These are phyloP conservation scores for Pyrus hybrid DNA, from an alignment of 331 rosid genomes.

Conservation along the genomic window DNA sequence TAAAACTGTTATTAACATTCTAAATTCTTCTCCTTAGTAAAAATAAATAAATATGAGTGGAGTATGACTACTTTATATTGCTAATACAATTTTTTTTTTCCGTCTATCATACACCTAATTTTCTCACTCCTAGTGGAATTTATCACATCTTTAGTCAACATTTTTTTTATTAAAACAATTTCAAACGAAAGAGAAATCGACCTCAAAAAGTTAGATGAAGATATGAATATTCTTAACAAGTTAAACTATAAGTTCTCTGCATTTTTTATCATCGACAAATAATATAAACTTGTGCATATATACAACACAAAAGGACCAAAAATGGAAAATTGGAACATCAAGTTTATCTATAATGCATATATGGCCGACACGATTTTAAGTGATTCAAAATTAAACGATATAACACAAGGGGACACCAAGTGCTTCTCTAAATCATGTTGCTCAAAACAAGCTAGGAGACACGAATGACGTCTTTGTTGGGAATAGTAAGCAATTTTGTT, in stretches of 20 bases:
- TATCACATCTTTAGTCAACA: not conserved
- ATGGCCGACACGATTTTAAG: not conserved
- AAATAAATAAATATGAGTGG: too few relatives aligned
- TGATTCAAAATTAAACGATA: not conserved
- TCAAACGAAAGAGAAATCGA: too few relatives aligned
- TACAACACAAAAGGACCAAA: not conserved
- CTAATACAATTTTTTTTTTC: not conserved
- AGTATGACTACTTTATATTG: too few relatives aligned
- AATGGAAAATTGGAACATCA: not conserved
- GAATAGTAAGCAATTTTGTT: not conserved
- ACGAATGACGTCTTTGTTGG: not conserved
- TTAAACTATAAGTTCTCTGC: too few relatives aligned
- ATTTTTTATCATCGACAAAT: not conserved
- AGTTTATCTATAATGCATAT: not conserved
- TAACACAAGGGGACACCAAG: not conserved
- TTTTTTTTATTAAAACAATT: too few relatives aligned
- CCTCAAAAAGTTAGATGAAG: too few relatives aligned
- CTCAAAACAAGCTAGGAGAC: not conserved
- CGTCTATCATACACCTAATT: too few relatives aligned
- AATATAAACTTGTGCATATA: not conserved
- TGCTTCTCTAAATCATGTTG: not conserved
- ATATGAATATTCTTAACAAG: not conserved
- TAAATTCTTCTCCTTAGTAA: too few relatives aligned
- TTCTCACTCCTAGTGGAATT: too few relatives aligned
- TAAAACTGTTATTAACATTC: too few relatives aligned